Evolutionary conservation across 2,329 filamentous ascomycete species (phyloP), one percentile per base, ranked within the genome.

Genomic region (Rugonectria rugulosa): DNA sequence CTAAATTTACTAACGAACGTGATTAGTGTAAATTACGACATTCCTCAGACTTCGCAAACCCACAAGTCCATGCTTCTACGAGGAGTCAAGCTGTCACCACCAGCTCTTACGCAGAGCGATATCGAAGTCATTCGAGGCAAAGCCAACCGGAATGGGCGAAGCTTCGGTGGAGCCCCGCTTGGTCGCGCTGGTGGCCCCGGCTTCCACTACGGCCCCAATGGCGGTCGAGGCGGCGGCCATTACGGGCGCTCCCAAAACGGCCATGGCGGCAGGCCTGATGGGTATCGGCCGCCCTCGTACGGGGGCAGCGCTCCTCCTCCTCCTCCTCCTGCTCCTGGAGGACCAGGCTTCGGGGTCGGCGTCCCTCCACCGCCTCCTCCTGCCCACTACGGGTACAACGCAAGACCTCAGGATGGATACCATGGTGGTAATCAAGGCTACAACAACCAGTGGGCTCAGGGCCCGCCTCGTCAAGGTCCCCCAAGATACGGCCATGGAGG

Each of bases 41-140:
- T 97, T 75, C 93, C 94, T 0, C 80, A 82, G 34, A 86, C 85
- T 15, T 80, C 79, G 9, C 84, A 91, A 65, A 79, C 86, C 5
- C 95, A 99, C 76, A 97, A 97, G 72, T 97, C 93, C 6, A 96
- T 97, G 90, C 83, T 99, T 12, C 81, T 99, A 29, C 88, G 92
- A 3, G 95, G 95, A 11, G 87, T 93, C 32, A 87, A 88, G 65
- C 81, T 93, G 53, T 86, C 90, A 5, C 76, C 82, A 2, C 86
- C 91, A 2, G 88, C 86, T 9, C 83, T 99, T 1, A 89, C 90
- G 53, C 82, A 85, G 27, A 84, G 83, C 55, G 93, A 97, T 68
- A 86, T 94, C 49, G 88, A 93, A 61, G 81, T 84, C 7, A 83
- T 93, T 37, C 86, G 87, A 69, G 81, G 83, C 48, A 88, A 89